A percentile compares a stretch with the other conserved stretches of the same genome.
phyloP scores from a whole-genome alignment of 106 monocot genomes.

The Dendrobium chrysotoxum region DNA sequence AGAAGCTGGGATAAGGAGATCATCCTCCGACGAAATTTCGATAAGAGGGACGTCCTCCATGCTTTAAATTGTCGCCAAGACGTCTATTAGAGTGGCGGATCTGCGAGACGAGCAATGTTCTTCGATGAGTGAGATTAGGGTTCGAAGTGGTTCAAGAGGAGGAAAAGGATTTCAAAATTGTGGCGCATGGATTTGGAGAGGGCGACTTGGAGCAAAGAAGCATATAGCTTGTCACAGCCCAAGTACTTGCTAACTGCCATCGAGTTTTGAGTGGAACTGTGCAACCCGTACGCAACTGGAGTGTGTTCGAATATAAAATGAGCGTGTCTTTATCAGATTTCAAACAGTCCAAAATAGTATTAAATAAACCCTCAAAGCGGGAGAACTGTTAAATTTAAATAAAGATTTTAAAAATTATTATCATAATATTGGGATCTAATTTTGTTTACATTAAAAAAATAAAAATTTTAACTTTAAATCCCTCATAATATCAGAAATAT shows the following conservation, averaged over 20 bases:
- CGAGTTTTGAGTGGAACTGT: neutral
- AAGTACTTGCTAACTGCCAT: too few species aligned
- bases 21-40: conserved; percentile 46
- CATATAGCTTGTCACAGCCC: too few species aligned
- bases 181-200: neutral
- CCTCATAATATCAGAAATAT: too few species aligned
- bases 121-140: neutral
- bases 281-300: neutral
- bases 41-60: conserved; percentile 57
- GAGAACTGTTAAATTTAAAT: neutral
- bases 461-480: too few species aligned
- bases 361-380: neutral
- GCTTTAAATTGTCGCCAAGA: neutral
- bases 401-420: too few species aligned
- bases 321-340: neutral
- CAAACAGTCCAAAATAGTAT: neutral
- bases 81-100: neutral
- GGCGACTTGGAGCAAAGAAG: neutral
- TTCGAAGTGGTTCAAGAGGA: neutral
- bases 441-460: too few species aligned
- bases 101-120: neutral
- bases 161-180: neutral
- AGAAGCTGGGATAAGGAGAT: conserved; percentile 35
- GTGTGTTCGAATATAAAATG: neutral
- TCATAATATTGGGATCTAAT: too few species aligned